Conservation (phyloP, 2,329 filamentous ascomycete genomes). For the Cercospora sojina region DNA sequence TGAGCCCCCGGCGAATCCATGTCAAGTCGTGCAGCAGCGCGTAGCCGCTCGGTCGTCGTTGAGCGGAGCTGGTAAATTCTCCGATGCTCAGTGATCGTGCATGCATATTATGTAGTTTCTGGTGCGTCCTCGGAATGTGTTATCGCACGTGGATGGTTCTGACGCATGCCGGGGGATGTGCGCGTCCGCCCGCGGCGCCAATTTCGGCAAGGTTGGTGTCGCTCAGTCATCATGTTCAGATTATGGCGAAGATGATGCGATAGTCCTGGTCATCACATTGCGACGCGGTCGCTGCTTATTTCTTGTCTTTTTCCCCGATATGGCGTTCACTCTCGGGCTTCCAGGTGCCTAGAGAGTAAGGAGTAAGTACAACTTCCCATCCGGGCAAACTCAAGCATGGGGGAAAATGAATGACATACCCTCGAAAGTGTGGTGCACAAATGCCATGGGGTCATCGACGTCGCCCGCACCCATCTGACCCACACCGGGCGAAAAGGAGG, state of each 20-base stretch:
- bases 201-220: conserved; percentile 2
- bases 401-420: conserved; percentile 56
- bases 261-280: conserved; percentile 7
- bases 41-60: neutral
- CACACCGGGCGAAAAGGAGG: conserved; percentile 93
- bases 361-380: conserved; percentile 15
- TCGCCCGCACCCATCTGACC: conserved; percentile 89
- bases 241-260: conserved; percentile 10
- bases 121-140: neutral
- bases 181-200: neutral
- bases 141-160: conserved; percentile 7
- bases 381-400: neutral
- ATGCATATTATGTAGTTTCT: neutral
- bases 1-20: neutral
- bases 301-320: conserved; percentile 52
- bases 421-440: conserved; percentile 95
- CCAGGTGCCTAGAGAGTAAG: conserved; percentile 61
- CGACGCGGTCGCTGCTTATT: conserved; percentile 5
- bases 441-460: conserved; percentile 89
- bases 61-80: neutral
- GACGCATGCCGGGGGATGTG: neutral
- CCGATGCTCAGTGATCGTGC: neutral
- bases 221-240: neutral
- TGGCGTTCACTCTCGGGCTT: conserved; percentile 71
- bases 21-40: neutral